A percentile compares a stretch with the other conserved stretches of the same genome.
These are phyloP conservation scores for Rhodotorula sp. DNA, from an alignment of 1,284 basidiomycete species.

Conservation along the genomic window DNA sequence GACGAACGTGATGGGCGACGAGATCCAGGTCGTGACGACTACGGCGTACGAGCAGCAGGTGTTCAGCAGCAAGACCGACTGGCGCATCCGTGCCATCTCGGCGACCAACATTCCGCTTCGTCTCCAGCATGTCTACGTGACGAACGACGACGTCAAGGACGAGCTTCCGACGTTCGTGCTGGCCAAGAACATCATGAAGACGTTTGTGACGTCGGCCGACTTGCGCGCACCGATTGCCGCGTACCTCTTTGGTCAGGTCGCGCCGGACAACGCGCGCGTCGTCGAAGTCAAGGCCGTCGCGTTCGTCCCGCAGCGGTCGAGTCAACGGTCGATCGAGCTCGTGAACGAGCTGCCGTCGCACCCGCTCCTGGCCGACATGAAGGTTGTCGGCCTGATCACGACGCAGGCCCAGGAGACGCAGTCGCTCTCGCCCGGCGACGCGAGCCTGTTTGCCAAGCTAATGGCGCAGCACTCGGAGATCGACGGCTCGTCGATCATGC, in stretches of 20 bases:
- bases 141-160: slow-evolving; percentile 98
- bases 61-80: slow-evolving; percentile 98
- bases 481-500: slow-evolving; percentile 89
- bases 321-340: slow-evolving; percentile 79
- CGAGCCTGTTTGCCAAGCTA: slow-evolving; percentile 92
- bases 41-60: slow-evolving; percentile 97
- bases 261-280: slow-evolving; percentile 94
- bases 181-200: slow-evolving; percentile 94
- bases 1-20: slow-evolving; percentile 95
- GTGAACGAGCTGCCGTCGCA: slow-evolving; percentile 61
- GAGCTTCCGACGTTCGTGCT: slow-evolving; percentile 95
- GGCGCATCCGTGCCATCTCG: slow-evolving; percentile 61
- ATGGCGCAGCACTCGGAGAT: slow-evolving; percentile 96
- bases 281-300: slow-evolving; percentile 98
- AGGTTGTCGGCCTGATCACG: slow-evolving; percentile 54
- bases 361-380: slow-evolving; percentile 52
- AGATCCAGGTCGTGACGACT: slow-evolving; percentile 93
- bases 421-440: slow-evolving; percentile 80
- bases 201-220: slow-evolving; percentile 91
- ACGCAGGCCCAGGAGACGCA: slow-evolving; percentile 53
- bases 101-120: slow-evolving; percentile 94
- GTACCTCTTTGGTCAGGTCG: slow-evolving; percentile 88
- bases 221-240: slow-evolving; percentile 94
- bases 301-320: slow-evolving; percentile 94
- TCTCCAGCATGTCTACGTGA: slow-evolving; percentile 97